Conservation (phyloP, 306 rosid species). For the Senna tora region DNA sequence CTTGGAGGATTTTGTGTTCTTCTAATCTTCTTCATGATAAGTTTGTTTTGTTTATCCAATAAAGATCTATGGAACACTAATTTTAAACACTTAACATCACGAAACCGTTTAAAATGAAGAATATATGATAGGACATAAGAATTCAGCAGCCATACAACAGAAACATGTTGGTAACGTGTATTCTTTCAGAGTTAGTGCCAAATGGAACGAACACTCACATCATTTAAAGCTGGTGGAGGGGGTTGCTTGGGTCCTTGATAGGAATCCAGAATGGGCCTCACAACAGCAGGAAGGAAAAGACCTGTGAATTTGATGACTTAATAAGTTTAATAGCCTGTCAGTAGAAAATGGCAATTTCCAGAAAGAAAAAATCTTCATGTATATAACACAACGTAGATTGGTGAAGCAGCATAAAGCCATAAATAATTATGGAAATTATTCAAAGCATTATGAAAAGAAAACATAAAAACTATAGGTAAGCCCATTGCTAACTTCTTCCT, state of each 20-base stretch:
- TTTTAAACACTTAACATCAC: background rate
- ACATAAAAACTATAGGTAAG: constrained; percentile 12
- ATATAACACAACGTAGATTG: background rate
- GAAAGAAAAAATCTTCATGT: constrained; percentile 7
- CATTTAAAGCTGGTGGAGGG: constrained; percentile 78
- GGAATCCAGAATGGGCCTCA: constrained; percentile 92
- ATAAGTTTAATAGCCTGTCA: constrained; percentile 29
- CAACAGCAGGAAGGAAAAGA: constrained; percentile 85
- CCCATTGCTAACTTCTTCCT: constrained; percentile 2
- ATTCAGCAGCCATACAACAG: constrained; percentile 2
- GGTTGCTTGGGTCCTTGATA: constrained; percentile 70
- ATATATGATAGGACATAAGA: background rate
- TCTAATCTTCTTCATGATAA: background rate
- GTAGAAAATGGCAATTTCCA: constrained; percentile 26
- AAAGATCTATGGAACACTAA: background rate
- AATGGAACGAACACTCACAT: constrained; percentile 57
- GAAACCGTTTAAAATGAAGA: background rate
- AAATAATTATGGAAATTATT: background rate
- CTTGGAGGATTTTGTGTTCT: background rate
- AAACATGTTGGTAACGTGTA: background rate
- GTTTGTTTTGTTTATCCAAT: background rate
- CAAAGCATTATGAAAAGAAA: background rate
- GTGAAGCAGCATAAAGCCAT: constrained; percentile 18
- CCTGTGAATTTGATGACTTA: constrained; percentile 56
- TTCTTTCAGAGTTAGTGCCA: background rate